Evolutionary conservation across 1,139 yeast species (phyloP), one percentile per base, ranked within the genome.

Genomic region (Candida gigantensis): DNA sequence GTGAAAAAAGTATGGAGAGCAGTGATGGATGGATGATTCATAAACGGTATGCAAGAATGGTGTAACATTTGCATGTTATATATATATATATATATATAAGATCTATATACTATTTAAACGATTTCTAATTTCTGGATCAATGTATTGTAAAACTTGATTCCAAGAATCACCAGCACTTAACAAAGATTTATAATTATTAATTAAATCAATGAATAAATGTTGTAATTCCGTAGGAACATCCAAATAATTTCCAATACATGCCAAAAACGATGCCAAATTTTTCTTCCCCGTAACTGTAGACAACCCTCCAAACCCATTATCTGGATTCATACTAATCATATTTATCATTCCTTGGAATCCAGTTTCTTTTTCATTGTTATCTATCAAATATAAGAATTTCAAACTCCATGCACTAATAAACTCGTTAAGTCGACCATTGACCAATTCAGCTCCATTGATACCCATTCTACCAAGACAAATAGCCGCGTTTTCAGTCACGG

Each of bases 381-480:
- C 94, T 30, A 77, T 78, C 42, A 84, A 68, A 45, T 75, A 74
- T 49, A 74, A 55, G 72, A 85, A 80, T 39, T 76, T 77, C 10
- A 75, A 64, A 44, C 88, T 76, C 95, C 95, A 88, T 31, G 69
- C 68, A 17, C 67, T 58, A 16, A 82, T 70, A 51, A 83, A 78
- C 46, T 78, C 77, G 0, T 73, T 58, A 25, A 86, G 51, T 42
- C 80, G 75, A 3, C 80, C 75, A 0, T 84, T 74, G 7, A 70
- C 41, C 32, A 81, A 67, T 28, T 72, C 70, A 16, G 77, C 78
- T 25, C 78, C 77, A 37, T 73, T 65, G 24, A 81, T 58, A 3
- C 96, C 96, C 55, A 90, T 66, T 47, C 97, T 75, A n/a, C 97
- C 97, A 40, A 92, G 67, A 28, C 97, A 84, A 39, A 89, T 85